phyloP scores from a whole-genome alignment of 352 stramenopile genomes.

The Globisporangium lucens region DNA sequence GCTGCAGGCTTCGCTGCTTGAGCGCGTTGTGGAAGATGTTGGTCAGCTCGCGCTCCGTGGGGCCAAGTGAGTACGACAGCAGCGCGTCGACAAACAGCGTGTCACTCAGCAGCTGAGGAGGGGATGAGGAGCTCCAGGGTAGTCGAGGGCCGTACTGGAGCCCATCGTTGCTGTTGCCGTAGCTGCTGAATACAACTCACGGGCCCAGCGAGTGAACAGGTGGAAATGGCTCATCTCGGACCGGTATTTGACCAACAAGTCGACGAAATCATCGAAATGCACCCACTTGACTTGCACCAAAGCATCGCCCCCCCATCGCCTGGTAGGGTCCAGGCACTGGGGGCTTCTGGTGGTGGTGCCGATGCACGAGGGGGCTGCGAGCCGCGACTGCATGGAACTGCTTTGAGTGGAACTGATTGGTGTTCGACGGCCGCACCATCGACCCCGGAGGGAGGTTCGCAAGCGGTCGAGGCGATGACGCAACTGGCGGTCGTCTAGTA shows the following conservation, averaged over 20 bases:
- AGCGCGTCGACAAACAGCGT: conserved; percentile 43
- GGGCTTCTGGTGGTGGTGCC: conserved; percentile 19
- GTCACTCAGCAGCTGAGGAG: conserved; percentile 40
- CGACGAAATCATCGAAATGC: conserved; percentile 57
- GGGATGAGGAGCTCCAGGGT: not conserved
- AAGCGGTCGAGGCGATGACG: not conserved
- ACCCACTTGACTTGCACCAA: conserved; percentile 28
- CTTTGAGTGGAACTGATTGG: conserved; percentile 58
- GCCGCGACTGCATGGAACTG: conserved; percentile 45
- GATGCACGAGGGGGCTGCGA: conserved; percentile 44
- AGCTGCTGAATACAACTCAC: conserved; percentile 48
- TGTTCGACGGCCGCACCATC: conserved; percentile 43
- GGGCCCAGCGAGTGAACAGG: conserved; percentile 47
- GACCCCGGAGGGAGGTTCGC: conserved; percentile 2
- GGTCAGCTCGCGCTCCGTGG: conserved; percentile 44
- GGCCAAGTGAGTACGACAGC: conserved; percentile 39
- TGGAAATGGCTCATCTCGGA: conserved; percentile 69
- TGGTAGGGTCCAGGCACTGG: not conserved
- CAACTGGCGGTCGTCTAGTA: not conserved
- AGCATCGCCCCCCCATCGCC: not conserved
- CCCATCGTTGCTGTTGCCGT: conserved; percentile 3
- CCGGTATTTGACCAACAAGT: conserved; percentile 56
- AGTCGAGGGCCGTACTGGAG: not conserved
- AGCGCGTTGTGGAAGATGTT: conserved; percentile 74
- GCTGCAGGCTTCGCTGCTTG: conserved; percentile 45